phyloP scores from a whole-genome alignment of 176 grass and related monocot genomes.

The Neostapfia colusana region DNA sequence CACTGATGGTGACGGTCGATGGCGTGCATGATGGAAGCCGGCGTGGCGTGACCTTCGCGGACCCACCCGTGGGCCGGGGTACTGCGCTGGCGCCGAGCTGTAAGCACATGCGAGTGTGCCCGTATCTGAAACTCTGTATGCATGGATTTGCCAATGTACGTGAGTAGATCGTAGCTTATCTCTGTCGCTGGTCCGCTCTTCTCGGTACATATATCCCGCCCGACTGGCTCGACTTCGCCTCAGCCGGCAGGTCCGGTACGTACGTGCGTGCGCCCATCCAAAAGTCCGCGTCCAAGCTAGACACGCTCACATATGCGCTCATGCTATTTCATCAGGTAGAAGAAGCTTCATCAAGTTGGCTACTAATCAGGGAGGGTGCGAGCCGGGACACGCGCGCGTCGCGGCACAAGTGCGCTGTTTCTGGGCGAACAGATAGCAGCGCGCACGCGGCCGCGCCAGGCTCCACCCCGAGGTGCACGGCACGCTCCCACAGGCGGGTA shows the following conservation, averaged over 20 bases:
- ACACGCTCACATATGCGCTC: background rate
- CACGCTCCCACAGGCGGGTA: slow-evolving; percentile 9
- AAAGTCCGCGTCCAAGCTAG: background rate
- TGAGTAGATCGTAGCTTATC: no score
- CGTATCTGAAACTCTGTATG: background rate
- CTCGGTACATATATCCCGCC: no score
- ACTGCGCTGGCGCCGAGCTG: slow-evolving; percentile 42
- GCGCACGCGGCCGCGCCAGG: background rate
- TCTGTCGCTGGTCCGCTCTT: no score
- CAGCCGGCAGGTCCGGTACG: no score
- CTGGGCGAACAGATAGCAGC: background rate
- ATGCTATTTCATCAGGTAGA: background rate
- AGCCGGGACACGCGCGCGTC: no score
- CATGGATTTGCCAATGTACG: no score
- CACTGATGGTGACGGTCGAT: no score
- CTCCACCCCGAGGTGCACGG: background rate
- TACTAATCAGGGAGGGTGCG: background rate
- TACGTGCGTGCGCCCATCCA: no score
- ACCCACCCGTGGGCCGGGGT: slow-evolving; percentile 14
- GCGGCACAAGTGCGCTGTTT: background rate
- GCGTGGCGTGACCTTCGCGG: slow-evolving; percentile 33
- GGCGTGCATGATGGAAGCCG: slow-evolving; percentile 19
- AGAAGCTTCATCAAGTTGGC: background rate
- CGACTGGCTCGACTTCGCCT: no score
- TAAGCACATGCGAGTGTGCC: slow-evolving; percentile 36